Evolutionary conservation across 768 basidiomycete genomes (phyloP).

Genomic region (Auricularia cornea): DNA sequence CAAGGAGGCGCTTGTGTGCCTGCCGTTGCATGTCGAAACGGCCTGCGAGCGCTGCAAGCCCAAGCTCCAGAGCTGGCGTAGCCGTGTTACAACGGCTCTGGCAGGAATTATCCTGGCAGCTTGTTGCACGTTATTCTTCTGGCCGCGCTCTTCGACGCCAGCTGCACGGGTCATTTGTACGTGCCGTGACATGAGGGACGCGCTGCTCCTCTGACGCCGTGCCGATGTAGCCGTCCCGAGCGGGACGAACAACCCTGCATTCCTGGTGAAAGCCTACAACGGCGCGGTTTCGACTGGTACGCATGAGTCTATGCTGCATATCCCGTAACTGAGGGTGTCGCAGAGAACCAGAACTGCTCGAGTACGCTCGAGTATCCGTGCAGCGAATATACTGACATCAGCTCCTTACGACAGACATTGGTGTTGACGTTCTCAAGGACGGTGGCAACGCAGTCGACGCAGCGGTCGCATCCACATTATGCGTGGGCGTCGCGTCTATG

Average conservation of each 20-base stretch:
- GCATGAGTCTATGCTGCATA: background rate
- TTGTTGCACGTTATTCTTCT: background rate
- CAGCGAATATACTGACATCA: background rate
- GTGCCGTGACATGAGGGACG: background rate
- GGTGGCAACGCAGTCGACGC: slow-evolving; percentile 93
- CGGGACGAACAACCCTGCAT: slow-evolving; percentile 41
- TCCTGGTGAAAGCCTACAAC: slow-evolving; percentile 51
- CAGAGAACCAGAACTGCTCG: slow-evolving; percentile 36
- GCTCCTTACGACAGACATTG: slow-evolving; percentile 44
- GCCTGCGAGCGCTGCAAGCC: slow-evolving; percentile 1
- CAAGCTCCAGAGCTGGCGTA: background rate
- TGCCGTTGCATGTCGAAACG: slow-evolving; percentile 5
- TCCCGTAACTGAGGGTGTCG: background rate
- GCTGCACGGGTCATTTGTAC: background rate
- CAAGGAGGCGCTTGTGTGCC: background rate
- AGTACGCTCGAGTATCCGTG: slow-evolving; percentile 38
- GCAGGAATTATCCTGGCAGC: background rate
- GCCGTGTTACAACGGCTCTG: background rate
- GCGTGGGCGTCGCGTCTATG: slow-evolving; percentile 36
- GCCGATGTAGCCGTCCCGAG: background rate
- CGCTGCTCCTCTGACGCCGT: background rate
- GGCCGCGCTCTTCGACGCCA: background rate
- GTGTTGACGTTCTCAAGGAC: slow-evolving; percentile 62
- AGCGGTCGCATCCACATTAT: slow-evolving; percentile 69
- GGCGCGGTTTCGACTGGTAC: slow-evolving; percentile 67